These are phyloP conservation scores for Metarhizium sp. DNA, from an alignment of 2,329 filamentous ascomycete genomes.

Conservation along the genomic window DNA sequence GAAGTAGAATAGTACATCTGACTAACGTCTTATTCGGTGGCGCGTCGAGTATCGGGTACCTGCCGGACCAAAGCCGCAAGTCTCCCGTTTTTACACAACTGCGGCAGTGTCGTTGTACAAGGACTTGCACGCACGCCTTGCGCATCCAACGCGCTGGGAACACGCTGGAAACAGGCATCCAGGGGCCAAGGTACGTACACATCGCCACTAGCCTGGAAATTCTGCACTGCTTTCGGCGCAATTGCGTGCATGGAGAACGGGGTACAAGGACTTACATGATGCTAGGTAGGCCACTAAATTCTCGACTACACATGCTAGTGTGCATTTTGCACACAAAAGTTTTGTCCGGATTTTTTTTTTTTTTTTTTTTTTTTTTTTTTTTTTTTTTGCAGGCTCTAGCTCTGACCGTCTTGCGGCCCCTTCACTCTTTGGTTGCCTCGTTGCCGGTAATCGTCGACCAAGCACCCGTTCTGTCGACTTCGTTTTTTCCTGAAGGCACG, in stretches of 20 bases:
- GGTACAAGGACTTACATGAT: neutral
- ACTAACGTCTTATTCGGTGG: neutral
- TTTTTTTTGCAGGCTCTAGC: neutral
- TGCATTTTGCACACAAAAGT: neutral
- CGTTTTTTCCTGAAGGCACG: slow-evolving; percentile 1
- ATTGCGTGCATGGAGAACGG: neutral
- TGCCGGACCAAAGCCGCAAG: neutral
- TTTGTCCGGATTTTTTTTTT: neutral
- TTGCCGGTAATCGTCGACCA: neutral
- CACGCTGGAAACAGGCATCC: neutral
- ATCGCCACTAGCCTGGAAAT: neutral
- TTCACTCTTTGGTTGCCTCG: too few relatives aligned
- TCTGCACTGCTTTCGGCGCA: neutral
- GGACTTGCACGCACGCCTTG: neutral
- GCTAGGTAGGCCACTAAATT: neutral
- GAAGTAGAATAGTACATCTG: neutral
- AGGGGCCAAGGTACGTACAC: neutral
- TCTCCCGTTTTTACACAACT: neutral
- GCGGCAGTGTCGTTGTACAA: neutral
- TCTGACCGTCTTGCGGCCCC: neutral
- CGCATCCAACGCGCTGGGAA: neutral
- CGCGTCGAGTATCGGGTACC: slow-evolving; percentile 2
- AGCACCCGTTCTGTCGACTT: neutral
- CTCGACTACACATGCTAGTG: neutral
- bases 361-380: neutral